These are phyloP conservation scores for Xylaria bambusicola DNA, from an alignment of 495 filamentous ascomycete genomes.

Conservation along the genomic window DNA sequence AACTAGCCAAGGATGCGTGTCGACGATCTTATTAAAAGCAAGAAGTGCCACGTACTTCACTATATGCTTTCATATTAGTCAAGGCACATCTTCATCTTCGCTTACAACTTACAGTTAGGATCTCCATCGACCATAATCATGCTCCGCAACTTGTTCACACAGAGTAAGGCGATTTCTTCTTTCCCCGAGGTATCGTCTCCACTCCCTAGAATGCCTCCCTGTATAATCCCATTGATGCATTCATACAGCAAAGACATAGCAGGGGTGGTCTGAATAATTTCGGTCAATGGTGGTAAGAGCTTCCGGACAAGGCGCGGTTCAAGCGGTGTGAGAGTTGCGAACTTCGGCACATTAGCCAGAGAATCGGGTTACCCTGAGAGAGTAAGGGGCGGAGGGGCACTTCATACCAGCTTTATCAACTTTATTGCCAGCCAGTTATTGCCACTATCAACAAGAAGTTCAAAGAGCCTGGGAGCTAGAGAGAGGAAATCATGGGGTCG, in stretches of 20 bases:
- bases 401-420: slow-evolving; percentile 86
- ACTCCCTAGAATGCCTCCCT: slow-evolving; percentile 86
- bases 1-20: slow-evolving; percentile 82
- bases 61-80: slow-evolving; percentile 37
- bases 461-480: slow-evolving; percentile 87
- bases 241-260: slow-evolving; percentile 98
- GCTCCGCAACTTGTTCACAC: slow-evolving; percentile 86
- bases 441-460: slow-evolving; percentile 83
- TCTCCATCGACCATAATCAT: slow-evolving; percentile 94
- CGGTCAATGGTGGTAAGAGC: slow-evolving; percentile 89
- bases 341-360: slow-evolving; percentile 56
- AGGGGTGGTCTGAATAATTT: slow-evolving; percentile 87
- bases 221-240: slow-evolving; percentile 97
- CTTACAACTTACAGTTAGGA: slow-evolving; percentile 72
- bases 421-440: slow-evolving; percentile 99
- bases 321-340: slow-evolving; percentile 89
- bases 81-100: neutral
- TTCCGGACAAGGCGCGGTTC: slow-evolving; percentile 91
- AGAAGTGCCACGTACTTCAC: slow-evolving; percentile 97
- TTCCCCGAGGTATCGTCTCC: slow-evolving; percentile 73
- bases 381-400: neutral
- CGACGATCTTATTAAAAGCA: slow-evolving; percentile 91
- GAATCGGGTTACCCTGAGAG: neutral
- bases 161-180: slow-evolving; percentile 91
- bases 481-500: slow-evolving; percentile 92